phyloP scores from a whole-genome alignment of 1,284 basidiomycete species.

The Microbotryomycetes sp. region DNA sequence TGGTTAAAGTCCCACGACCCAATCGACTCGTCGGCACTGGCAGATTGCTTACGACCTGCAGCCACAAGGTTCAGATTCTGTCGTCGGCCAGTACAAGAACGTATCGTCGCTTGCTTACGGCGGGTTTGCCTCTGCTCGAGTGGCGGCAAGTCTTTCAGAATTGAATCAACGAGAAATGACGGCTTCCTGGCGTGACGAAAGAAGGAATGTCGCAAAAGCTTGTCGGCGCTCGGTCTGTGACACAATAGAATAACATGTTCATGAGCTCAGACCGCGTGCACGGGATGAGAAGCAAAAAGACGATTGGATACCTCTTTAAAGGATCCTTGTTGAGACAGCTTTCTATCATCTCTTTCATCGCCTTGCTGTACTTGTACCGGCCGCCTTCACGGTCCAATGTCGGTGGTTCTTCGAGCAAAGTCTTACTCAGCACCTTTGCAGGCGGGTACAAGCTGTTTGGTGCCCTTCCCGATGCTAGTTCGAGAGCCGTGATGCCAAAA shows the following conservation, averaged over 20 bases:
- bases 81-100: background rate
- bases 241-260: background rate
- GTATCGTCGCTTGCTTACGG: conserved; percentile 5
- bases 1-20: conserved; percentile 24
- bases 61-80: background rate
- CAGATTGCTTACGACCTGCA: conserved; percentile 11
- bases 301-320: conserved; percentile 49
- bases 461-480: conserved; percentile 72
- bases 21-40: conserved; percentile 3
- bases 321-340: conserved; percentile 79
- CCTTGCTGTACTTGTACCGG: conserved; percentile 66
- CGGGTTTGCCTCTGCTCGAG: conserved; percentile 31
- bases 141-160: conserved; percentile 47
- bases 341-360: conserved; percentile 71
- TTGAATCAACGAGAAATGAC: conserved; percentile 60
- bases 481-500: conserved; percentile 80
- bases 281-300: background rate
- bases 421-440: conserved; percentile 65
- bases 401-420: conserved; percentile 45
- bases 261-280: background rate
- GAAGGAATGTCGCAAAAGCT: conserved; percentile 69
- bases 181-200: conserved; percentile 70
- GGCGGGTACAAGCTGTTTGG: conserved; percentile 69
- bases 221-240: conserved; percentile 60
- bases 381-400: conserved; percentile 63